Evolutionary conservation across 2,329 filamentous ascomycete genomes (phyloP).

Genomic region (Lizonia empirigonia): DNA sequence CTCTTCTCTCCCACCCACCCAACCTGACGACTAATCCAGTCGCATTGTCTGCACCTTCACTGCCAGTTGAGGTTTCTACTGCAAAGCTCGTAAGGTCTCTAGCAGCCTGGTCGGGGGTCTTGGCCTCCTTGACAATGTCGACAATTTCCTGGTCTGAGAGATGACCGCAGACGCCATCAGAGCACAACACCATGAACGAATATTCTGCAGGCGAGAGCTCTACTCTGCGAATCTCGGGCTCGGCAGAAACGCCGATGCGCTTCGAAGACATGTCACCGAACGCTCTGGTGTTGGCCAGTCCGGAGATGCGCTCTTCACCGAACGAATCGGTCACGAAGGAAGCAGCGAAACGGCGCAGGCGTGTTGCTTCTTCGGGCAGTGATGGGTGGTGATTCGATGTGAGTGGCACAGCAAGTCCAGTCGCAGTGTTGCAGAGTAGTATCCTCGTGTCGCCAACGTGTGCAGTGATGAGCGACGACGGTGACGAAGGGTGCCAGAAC

Average conservation of each 20-base stretch:
- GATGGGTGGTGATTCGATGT: conserved; percentile 93
- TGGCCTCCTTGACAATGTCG: conserved; percentile 91
- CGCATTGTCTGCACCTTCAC: conserved; percentile 62
- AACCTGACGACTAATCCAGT: conserved; percentile 67
- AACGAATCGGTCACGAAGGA: conserved; percentile 95
- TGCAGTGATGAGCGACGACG: conserved; percentile 81
- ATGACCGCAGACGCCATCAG: conserved; percentile 85
- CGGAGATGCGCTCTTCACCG: conserved; percentile 92
- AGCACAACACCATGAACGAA: conserved; percentile 85
- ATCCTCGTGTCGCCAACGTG: conserved; percentile 95
- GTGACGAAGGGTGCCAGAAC: conserved; percentile 91
- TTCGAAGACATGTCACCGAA: conserved; percentile 94
- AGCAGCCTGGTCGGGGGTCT: conserved; percentile 85
- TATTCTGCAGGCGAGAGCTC: conserved; percentile 85
- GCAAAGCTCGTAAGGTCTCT: conserved; percentile 82
- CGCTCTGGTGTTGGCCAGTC: conserved; percentile 89
- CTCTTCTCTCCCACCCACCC: conserved; percentile 70
- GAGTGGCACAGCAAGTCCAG: conserved; percentile 77
- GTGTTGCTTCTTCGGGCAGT: conserved; percentile 79
- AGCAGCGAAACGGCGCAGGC: conserved; percentile 83
- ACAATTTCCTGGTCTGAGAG: conserved; percentile 94
- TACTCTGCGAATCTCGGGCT: conserved; percentile 82
- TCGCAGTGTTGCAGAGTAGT: conserved; percentile 83
- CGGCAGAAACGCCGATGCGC: conserved; percentile 89
- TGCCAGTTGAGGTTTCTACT: conserved; percentile 73